Percentiles rank a stretch among this genome's conserved stretches.
Evolutionary conservation across 768 basidiomycete genomes (phyloP).

Genomic region (Pulveroboletus sp.): DNA sequence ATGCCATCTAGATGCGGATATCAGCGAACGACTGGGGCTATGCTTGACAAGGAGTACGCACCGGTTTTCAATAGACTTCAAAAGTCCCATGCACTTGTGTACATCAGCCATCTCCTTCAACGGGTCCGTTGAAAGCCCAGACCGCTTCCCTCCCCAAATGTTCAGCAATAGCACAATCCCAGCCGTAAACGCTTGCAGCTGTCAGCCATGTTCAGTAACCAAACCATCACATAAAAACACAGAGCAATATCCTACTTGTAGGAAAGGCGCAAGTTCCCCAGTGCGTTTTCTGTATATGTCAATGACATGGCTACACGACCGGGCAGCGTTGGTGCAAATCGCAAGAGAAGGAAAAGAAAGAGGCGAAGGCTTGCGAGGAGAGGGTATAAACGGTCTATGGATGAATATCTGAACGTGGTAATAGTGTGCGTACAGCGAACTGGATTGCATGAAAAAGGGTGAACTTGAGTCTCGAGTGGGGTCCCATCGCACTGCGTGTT

Average conservation of each 20-base stretch:
- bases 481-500: slow-evolving; percentile 40
- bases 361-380: slow-evolving; percentile 47
- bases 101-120: slow-evolving; percentile 50
- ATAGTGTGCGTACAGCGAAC: slow-evolving; percentile 48
- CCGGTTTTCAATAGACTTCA: slow-evolving; percentile 36
- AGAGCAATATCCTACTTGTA: slow-evolving; percentile 25
- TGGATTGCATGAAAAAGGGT: slow-evolving; percentile 48
- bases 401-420: slow-evolving; percentile 65
- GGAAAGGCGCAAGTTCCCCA: slow-evolving; percentile 21
- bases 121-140: slow-evolving; percentile 39
- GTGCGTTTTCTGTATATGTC: slow-evolving; percentile 50
- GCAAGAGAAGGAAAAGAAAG: slow-evolving; percentile 64
- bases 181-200: slow-evolving; percentile 45
- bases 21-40: background rate
- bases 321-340: slow-evolving; percentile 83
- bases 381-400: slow-evolving; percentile 78
- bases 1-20: slow-evolving; percentile 40
- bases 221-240: background rate
- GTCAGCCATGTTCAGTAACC: background rate
- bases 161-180: slow-evolving; percentile 54
- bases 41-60: slow-evolving; percentile 15
- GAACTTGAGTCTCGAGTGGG: slow-evolving; percentile 36
- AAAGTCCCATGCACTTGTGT: slow-evolving; percentile 44
- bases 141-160: slow-evolving; percentile 51
- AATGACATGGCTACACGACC: slow-evolving; percentile 69